Percentiles rank a stretch among this genome's conserved stretches.
Evolutionary conservation across 345 rosid genomes (phyloP).

Genomic region (Eucalyptus viminalis): DNA sequence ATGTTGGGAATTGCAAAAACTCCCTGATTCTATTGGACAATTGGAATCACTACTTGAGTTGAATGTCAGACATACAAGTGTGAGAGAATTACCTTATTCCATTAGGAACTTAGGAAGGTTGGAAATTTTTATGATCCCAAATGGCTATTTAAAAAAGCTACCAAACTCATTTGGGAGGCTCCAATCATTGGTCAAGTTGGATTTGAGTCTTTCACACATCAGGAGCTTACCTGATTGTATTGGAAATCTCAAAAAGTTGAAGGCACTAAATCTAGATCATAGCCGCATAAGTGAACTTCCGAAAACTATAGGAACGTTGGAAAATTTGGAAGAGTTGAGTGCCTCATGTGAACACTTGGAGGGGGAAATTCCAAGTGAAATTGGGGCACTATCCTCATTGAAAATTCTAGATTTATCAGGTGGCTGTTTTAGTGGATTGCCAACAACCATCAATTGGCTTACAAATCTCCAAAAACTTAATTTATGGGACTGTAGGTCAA

Average conservation of each 20-base stretch:
- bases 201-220: not conserved
- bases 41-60: not conserved
- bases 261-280: not conserved
- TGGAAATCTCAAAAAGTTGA: not conserved
- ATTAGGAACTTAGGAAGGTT: not conserved
- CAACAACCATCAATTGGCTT: not conserved
- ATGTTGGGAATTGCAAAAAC: not conserved
- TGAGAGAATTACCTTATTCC: not conserved
- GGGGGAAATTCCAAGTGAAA: not conserved
- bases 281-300: not conserved
- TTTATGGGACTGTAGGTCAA: not conserved
- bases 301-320: not conserved
- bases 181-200: not conserved
- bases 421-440: not conserved
- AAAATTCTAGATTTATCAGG: not conserved
- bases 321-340: not conserved
- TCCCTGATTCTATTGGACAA: not conserved
- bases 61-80: too few species aligned
- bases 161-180: not conserved
- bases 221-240: not conserved
- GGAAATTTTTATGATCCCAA: not conserved
- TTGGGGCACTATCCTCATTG: not conserved
- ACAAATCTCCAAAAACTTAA: not conserved
- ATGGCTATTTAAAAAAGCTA: not conserved
- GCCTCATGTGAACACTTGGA: not conserved